Evolutionary conservation across 2,329 filamentous ascomycete genomes (phyloP).

Genomic region (Aspergillus pseudotamarii): DNA sequence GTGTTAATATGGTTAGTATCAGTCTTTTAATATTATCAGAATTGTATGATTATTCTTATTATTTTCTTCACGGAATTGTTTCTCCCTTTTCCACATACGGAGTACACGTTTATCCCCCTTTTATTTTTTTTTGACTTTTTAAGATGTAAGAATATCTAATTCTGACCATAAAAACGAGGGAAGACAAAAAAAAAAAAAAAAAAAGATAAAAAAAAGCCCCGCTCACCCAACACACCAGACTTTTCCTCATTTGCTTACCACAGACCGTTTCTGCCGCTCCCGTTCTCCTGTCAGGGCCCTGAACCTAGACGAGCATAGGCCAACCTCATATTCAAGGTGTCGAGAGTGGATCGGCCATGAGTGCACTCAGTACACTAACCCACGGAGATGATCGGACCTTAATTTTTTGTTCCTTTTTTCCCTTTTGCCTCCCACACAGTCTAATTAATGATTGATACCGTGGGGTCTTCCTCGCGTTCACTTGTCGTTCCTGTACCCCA

Average conservation of each 20-base stretch:
- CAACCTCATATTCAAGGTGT: constrained; percentile 18
- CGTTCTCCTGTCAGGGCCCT: constrained; percentile 30
- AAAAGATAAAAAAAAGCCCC: constrained; percentile 2
- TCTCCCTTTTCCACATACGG: background rate
- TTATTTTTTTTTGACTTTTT: background rate
- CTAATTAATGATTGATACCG: constrained; percentile 5
- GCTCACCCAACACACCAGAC: constrained; percentile 5
- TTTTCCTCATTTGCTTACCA: constrained; percentile 17
- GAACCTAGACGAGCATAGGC: constrained; percentile 27
- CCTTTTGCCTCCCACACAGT: background rate
- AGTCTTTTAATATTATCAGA: background rate
- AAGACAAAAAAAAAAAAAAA: background rate
- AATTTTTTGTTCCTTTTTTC: constrained; percentile 5
- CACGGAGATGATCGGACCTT: constrained; percentile 13
- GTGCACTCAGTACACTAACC: background rate
- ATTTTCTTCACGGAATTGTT: background rate
- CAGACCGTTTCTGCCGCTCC: constrained; percentile 30
- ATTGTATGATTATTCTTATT: background rate
- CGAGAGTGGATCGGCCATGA: constrained; percentile 18
- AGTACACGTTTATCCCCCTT: background rate
- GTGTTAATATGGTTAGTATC: background rate
- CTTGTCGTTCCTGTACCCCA: background rate
- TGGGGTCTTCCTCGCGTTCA: constrained; percentile 5
- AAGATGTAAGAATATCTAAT: constrained; percentile 1
- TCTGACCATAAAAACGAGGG: background rate